Evolutionary conservation across 805 yeast species (phyloP).

Genomic region (Wickerhamomyces tratensis): DNA sequence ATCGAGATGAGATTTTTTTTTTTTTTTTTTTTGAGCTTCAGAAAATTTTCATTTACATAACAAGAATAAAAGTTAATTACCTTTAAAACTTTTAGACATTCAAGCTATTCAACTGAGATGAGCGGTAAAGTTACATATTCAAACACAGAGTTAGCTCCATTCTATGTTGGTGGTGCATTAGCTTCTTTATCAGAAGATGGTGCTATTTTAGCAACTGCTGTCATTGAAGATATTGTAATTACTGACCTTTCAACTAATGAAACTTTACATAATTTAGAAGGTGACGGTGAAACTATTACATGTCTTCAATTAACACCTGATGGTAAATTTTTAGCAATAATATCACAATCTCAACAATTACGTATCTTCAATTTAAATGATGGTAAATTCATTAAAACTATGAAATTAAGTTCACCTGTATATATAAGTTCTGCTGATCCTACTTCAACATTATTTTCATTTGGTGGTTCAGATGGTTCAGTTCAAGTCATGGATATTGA

Average conservation of each 20-base stretch:
- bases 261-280: constrained; percentile 54
- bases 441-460: constrained; percentile 79
- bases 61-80: no score
- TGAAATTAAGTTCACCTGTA: constrained; percentile 69
- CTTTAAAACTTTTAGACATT: no score
- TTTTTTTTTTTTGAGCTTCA: no score
- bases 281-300: constrained; percentile 80
- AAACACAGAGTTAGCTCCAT: constrained; percentile 53
- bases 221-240: constrained; percentile 66
- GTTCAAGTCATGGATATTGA: constrained; percentile 89
- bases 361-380: constrained; percentile 40
- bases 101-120: constrained; percentile 6
- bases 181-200: constrained; percentile 62
- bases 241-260: constrained; percentile 53
- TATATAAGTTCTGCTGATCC: constrained; percentile 69
- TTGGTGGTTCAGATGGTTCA: constrained; percentile 93
- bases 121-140: constrained; percentile 24
- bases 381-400: constrained; percentile 33
- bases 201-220: constrained; percentile 63
- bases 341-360: constrained; percentile 79
- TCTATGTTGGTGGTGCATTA: constrained; percentile 77
- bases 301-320: constrained; percentile 71
- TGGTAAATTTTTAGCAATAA: constrained; percentile 56
- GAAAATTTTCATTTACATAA: no score
- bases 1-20: no score